Evolutionary conservation across 352 stramenopile genomes (phyloP), one percentile per base, ranked within the genome.

Genomic region (Aphanomyces astaci): DNA sequence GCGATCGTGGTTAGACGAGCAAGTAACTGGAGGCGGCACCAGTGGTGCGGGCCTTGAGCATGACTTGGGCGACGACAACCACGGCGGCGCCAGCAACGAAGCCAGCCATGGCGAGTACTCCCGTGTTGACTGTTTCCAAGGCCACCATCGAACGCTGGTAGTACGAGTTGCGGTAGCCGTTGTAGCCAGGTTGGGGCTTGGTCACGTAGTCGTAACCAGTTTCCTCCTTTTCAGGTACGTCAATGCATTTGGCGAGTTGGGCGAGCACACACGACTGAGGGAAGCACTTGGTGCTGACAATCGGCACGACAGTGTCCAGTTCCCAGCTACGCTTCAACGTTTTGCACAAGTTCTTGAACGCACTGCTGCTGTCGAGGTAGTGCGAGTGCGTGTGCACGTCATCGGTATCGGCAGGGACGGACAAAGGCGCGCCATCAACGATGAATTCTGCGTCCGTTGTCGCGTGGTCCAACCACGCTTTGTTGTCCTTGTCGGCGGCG

Each of bases 131-230:
- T 17, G 40, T 48, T 11, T 48, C 40, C 40, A 48, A 48, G 40
- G 40, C 40, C 11, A 48, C 11, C 11, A 48, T 11, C 17, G 48
- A 9, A 22, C 48, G 48, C 17, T 55, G 48, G 48, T 55, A 55
- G 48, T 22, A 24, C 48, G 48, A 55, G 7, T 10, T 10, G 48
- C 19, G 17, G 48, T 55, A 55, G 7, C 48, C 48, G 24, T 22
- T 55, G 48, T 55, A 55, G 48, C 48, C 48, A 11, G 9, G 9
- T 22, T 10, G 9, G 9, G 48, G 48, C 24, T 55, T 9, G 10
- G 48, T 22, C 9, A 55, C 48, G 27, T 60, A 60, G 52, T 60
- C 52, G 52, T 60, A 60, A 11, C 52, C 52, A n/a, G 27, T 60
- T 22, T 31, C 52, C 30, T 39, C n/a, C n/a, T n/a, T 60, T 2